These are phyloP conservation scores for Candida taoyuanica DNA, from an alignment of 805 yeast species.

Conservation along the genomic window DNA sequence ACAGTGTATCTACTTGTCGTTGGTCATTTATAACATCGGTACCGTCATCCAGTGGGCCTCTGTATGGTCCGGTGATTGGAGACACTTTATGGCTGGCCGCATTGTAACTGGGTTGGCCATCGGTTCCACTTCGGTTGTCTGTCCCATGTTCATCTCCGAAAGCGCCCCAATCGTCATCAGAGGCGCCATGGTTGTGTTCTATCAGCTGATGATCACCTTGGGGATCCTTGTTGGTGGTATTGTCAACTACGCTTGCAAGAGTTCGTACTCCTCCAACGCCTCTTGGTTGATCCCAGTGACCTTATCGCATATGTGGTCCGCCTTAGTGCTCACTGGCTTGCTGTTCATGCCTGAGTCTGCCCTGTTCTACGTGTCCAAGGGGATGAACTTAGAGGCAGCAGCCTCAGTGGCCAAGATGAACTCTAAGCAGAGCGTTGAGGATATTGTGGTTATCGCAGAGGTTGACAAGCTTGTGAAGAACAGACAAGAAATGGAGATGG, in stretches of 20 bases:
- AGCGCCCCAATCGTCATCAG: conserved; percentile 62
- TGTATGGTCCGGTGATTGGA: conserved; percentile 39
- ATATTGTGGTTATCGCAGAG: conserved; percentile 43
- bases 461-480: conserved; percentile 39
- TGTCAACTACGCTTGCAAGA: conserved; percentile 56
- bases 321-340: conserved; percentile 39
- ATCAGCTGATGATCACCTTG: conserved; percentile 63
- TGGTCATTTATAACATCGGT: conserved; percentile 57
- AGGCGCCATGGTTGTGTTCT: conserved; percentile 69
- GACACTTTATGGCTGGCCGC: conserved; percentile 61
- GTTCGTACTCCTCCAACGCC: conserved; percentile 39
- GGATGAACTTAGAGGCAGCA: conserved; percentile 49
- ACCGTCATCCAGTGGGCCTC: conserved; percentile 57
- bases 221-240: conserved; percentile 74
- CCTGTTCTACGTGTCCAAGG: conserved; percentile 43
- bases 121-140: conserved; percentile 71
- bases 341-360: conserved; percentile 67
- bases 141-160: conserved; percentile 70
- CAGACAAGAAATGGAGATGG: conserved; percentile 46
- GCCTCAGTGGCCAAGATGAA: conserved; percentile 49
- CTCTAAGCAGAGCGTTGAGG: conserved; percentile 41
- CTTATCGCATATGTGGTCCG: conserved; percentile 39
- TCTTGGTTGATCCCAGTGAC: conserved; percentile 71
- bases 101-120: conserved; percentile 69
- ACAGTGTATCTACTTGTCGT: conserved; percentile 46